These are phyloP conservation scores for Cystobasidium tubakii DNA, from an alignment of 768 basidiomycete species.

Conservation along the genomic window DNA sequence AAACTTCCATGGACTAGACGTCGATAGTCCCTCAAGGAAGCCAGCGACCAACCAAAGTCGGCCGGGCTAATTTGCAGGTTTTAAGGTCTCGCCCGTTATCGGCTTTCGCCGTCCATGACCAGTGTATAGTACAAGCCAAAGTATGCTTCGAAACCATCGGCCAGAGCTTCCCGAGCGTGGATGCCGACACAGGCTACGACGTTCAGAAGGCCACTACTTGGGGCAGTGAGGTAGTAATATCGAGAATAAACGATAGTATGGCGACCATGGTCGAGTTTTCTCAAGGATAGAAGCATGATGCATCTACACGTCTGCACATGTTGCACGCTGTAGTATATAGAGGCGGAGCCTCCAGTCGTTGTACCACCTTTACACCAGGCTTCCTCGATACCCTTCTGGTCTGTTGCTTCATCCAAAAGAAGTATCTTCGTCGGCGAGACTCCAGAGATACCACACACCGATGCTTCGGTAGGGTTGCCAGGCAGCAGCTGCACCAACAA, in stretches of 20 bases:
- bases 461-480: constrained; percentile 43
- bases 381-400: neutral
- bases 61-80: no score
- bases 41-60: no score
- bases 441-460: constrained; percentile 41
- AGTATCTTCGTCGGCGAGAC: constrained; percentile 6
- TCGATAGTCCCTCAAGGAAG: no score
- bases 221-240: neutral
- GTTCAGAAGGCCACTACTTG: neutral
- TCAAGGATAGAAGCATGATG: neutral
- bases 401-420: neutral
- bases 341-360: neutral
- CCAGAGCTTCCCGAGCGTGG: no score
- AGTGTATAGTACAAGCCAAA: no score
- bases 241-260: neutral
- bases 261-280: neutral
- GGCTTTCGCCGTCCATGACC: no score
- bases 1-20: no score
- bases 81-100: no score
- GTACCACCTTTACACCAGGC: no score
- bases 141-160: no score
- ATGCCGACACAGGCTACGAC: neutral
- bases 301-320: neutral
- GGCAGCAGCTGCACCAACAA: constrained; percentile 7
- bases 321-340: neutral